Base-by-base conservation (phyloP, 192 early-diverging fungal genomes). In the Coemansia guatemalensis region DNA sequence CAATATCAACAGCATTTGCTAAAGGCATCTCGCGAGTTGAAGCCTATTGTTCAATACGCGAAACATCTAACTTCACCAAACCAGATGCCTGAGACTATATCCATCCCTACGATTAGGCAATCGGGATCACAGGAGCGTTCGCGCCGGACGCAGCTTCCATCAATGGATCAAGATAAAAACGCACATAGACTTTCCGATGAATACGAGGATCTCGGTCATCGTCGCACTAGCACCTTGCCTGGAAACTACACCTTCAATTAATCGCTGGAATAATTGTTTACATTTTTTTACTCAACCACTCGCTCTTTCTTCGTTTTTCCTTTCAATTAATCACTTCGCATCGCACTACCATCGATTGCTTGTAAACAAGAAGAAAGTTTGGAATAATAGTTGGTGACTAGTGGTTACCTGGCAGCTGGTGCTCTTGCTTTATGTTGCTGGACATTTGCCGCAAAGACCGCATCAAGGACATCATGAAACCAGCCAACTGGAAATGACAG, bases 31-130 rank as follows among this genome's bases (percentile, higher is more conserved):
- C 71, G 71, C 12, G 77, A 80, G 68, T 72, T 80, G 53, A 80
- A 80, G 50, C 77, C 77, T 8, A 74, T 80, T 33, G 70, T 68
- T 1, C 77, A 73, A 8, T 80, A 80, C 30, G 71, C 77, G 29
- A 74, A 80, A 68, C 67, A 73, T 30, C 50, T 80, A 20, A 66
- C 71, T 8, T 60, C 61, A 17, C 65, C 71, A 4, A 56, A 64
- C 4, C 58, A 56, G 18, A 48, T 61, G 39, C 65, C 65, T 4
- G 65, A 65, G 4, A 67, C 74, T 4, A 48, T 71, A 4, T 47
- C 58, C 0, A 71, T 77, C 14, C 20, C 44, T 23, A 44, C 39
- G 3, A 44, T 44, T 44, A 48, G 60, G 20, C 44, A 24, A 27
- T 48, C 33, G 3, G 21, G 49, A 5, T 12, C 49, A 5, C 29